Percentiles rank a stretch among this genome's conserved stretches.
These are phyloP conservation scores for Hemisphaericaspora xylanilytica DNA, from an alignment of 1,139 yeast genomes.

Conservation along the genomic window DNA sequence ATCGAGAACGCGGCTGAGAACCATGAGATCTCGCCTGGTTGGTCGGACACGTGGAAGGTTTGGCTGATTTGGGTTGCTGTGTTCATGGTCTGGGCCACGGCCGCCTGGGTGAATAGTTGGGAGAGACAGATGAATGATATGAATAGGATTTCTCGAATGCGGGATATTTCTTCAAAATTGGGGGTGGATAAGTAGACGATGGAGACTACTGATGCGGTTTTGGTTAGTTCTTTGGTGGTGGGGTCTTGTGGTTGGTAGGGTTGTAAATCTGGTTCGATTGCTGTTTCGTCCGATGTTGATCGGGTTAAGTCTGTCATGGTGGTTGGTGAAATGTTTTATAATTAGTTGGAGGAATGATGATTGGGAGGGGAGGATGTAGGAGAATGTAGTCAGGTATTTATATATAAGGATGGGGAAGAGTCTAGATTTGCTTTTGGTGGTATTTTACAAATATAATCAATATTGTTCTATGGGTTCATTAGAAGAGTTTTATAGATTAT, in stretches of 20 bases:
- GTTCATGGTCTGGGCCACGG: constrained; percentile 45
- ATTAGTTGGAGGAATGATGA: no score
- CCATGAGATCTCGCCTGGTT: constrained; percentile 54
- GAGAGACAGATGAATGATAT: constrained; percentile 33
- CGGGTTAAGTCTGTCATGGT: background rate
- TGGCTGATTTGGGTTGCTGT: constrained; percentile 35
- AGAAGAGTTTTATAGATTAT: no score
- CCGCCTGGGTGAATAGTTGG: constrained; percentile 52
- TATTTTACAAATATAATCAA: no score
- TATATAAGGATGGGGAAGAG: no score
- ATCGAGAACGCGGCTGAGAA: constrained; percentile 57
- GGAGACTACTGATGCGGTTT: constrained; percentile 1
- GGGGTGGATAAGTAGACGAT: constrained; percentile 10
- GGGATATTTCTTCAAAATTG: constrained; percentile 19
- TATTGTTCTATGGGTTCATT: no score
- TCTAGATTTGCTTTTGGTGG: no score
- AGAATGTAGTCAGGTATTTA: no score
- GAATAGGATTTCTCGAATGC: constrained; percentile 20
- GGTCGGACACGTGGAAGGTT: constrained; percentile 32
- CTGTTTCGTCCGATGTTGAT: background rate
- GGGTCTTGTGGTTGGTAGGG: background rate
- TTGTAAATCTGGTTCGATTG: background rate
- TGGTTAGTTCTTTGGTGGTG: background rate
- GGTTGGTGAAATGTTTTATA: no score
- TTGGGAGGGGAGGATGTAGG: no score